Percentiles rank a stretch among this genome's conserved stretches.
phyloP scores from a whole-genome alignment of 352 stramenopile genomes.

The Phytophthora aleatoria region DNA sequence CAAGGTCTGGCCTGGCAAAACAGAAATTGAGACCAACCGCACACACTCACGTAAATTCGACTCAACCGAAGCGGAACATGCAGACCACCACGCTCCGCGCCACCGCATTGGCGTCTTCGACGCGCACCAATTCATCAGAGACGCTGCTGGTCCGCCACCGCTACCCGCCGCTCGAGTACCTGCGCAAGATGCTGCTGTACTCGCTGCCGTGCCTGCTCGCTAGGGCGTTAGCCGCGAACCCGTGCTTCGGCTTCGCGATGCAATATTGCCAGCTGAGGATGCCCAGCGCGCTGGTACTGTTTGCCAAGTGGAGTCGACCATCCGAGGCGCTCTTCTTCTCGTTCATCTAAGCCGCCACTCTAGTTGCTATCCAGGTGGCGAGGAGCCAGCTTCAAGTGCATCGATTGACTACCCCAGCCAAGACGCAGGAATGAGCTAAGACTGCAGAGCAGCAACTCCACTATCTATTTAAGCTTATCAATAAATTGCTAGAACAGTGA shows the following conservation, averaged over 20 bases:
- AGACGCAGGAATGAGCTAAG: neutral
- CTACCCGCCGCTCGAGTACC: slow-evolving; percentile 20
- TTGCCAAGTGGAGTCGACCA: slow-evolving; percentile 23
- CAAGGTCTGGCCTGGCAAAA: slow-evolving; percentile 15
- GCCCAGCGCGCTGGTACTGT: slow-evolving; percentile 24
- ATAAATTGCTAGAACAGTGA: neutral
- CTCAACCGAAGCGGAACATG: slow-evolving; percentile 1
- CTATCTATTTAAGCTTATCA: neutral
- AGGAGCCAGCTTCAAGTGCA: neutral
- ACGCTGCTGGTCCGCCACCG: neutral
- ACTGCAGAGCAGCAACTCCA: neutral
- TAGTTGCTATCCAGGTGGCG: neutral
- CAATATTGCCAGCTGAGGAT: slow-evolving; percentile 33
- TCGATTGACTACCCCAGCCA: neutral
- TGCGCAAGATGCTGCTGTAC: slow-evolving; percentile 33
- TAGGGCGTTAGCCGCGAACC: slow-evolving; percentile 25
- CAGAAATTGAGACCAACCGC: slow-evolving; percentile 9
- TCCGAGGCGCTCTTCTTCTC: slow-evolving; percentile 33
- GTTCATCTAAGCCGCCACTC: slow-evolving; percentile 16
- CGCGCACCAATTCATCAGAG: neutral
- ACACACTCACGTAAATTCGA: neutral
- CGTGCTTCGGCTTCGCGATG: slow-evolving; percentile 29
- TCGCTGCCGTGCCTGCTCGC: slow-evolving; percentile 26
- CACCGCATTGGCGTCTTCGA: neutral
- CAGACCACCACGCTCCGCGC: slow-evolving; percentile 3